Percentiles rank a stretch among this genome's conserved stretches.
These are phyloP conservation scores for Nakazawaea laoshanensis DNA, from an alignment of 805 yeast species.

Conservation along the genomic window DNA sequence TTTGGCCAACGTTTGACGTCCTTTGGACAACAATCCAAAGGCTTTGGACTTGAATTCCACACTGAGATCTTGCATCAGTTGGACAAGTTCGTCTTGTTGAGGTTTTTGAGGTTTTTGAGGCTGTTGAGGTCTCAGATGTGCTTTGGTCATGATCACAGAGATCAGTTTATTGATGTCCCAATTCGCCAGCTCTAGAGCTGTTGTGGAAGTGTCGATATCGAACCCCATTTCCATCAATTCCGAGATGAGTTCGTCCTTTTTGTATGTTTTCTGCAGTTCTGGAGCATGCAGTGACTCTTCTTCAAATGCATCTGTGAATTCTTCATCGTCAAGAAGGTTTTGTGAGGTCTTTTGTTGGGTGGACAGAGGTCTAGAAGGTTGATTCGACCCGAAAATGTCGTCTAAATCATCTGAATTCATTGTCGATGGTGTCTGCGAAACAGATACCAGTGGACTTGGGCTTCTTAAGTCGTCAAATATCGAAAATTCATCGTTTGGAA, in stretches of 20 bases:
- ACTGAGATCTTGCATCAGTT: slow-evolving; percentile 44
- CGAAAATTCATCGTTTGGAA: too few species aligned
- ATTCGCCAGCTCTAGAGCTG: slow-evolving; percentile 53
- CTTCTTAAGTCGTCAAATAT: neutral
- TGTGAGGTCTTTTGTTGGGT: neutral
- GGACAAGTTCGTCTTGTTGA: slow-evolving; percentile 24
- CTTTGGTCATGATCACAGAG: slow-evolving; percentile 52
- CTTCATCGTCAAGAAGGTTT: slow-evolving; percentile 23
- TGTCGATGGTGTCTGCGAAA: neutral
- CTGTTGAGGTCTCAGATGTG: slow-evolving; percentile 30
- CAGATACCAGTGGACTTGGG: neutral
- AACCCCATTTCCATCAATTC: slow-evolving; percentile 79
- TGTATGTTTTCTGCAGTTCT: slow-evolving; percentile 1
- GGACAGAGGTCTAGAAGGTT: slow-evolving; percentile 1
- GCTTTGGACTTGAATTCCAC: slow-evolving; percentile 52
- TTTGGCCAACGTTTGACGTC: slow-evolving; percentile 50
- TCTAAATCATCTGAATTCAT: neutral
- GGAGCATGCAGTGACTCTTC: neutral
- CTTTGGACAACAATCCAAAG: slow-evolving; percentile 45
- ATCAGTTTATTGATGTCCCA: slow-evolving; percentile 58
- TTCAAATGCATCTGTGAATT: slow-evolving; percentile 31
- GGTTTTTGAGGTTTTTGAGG: slow-evolving; percentile 5
- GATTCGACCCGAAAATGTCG: slow-evolving; percentile 7
- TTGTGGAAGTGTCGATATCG: slow-evolving; percentile 45
- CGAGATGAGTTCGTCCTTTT: slow-evolving; percentile 47